Percentiles rank a stretch among this genome's conserved stretches.
phyloP scores from a whole-genome alignment of 2,329 filamentous ascomycete genomes.

The Penicillium hordei region DNA sequence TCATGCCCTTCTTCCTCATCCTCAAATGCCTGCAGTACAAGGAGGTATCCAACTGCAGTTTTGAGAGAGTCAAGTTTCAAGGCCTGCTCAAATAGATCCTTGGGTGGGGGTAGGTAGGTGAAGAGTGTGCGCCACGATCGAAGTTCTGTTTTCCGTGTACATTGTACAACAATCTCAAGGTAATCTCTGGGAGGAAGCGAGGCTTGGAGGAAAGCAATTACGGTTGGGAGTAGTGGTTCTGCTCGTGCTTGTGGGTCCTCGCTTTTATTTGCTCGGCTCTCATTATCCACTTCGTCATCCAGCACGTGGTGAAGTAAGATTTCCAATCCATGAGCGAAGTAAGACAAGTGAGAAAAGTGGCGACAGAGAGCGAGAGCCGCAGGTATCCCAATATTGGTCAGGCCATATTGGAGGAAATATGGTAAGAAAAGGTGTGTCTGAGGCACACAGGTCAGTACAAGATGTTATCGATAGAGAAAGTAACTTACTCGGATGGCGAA shows the following conservation, averaged over 20 bases:
- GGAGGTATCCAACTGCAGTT: constrained; percentile 93
- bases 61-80: constrained; percentile 82
- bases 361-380: constrained; percentile 79
- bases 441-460: constrained; percentile 13
- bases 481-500: constrained; percentile 76
- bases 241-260: constrained; percentile 27
- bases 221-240: constrained; percentile 47
- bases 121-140: constrained; percentile 95
- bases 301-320: constrained; percentile 89
- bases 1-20: constrained; percentile 50
- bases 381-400: constrained; percentile 72
- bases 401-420: constrained; percentile 76
- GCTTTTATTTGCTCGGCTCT: constrained; percentile 30
- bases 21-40: constrained; percentile 82
- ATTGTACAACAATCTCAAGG: constrained; percentile 92
- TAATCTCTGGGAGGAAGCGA: constrained; percentile 71
- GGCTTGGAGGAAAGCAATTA: constrained; percentile 64
- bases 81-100: constrained; percentile 90
- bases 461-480: not conserved
- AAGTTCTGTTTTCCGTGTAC: constrained; percentile 94
- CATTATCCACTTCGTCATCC: constrained; percentile 85
- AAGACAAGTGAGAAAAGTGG: constrained; percentile 82
- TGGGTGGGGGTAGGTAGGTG: constrained; percentile 81
- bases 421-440: constrained; percentile 92
- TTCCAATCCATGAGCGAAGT: constrained; percentile 91